Conservation (phyloP, 805 yeast species). For the Kuraishia molischiana region DNA sequence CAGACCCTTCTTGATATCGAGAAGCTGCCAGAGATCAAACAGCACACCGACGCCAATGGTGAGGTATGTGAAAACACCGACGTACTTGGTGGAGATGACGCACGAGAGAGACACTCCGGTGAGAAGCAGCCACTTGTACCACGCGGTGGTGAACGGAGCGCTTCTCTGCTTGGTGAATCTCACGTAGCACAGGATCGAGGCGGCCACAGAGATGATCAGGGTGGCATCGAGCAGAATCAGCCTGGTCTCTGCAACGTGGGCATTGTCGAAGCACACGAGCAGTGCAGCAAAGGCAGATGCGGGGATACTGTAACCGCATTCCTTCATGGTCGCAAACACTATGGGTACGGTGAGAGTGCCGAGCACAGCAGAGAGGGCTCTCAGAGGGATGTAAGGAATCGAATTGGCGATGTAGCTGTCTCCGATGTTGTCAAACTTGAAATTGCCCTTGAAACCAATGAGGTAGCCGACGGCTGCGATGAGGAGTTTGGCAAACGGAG, state of each 20-base stretch:
- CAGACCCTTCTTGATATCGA: slow-evolving; percentile 64
- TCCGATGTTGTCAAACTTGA: slow-evolving; percentile 87
- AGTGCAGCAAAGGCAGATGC: slow-evolving; percentile 72
- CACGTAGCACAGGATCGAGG: slow-evolving; percentile 68
- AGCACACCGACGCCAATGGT: slow-evolving; percentile 83
- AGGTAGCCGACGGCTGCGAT: slow-evolving; percentile 87
- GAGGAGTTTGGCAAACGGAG: slow-evolving; percentile 92
- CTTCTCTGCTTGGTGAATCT: slow-evolving; percentile 65
- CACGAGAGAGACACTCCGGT: slow-evolving; percentile 86
- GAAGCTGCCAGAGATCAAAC: slow-evolving; percentile 79
- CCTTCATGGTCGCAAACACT: slow-evolving; percentile 77
- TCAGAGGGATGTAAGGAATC: slow-evolving; percentile 80
- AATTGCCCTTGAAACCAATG: slow-evolving; percentile 84
- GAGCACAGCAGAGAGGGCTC: slow-evolving; percentile 69
- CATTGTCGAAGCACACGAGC: slow-evolving; percentile 78
- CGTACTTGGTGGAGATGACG: slow-evolving; percentile 93
- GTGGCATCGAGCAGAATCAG: slow-evolving; percentile 90
- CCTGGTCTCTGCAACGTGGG: slow-evolving; percentile 85
- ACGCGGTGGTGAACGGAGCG: slow-evolving; percentile 52
- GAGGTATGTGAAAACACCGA: slow-evolving; percentile 86
- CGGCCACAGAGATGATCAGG: slow-evolving; percentile 72
- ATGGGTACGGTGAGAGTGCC: slow-evolving; percentile 79
- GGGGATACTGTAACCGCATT: slow-evolving; percentile 68
- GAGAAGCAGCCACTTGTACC: slow-evolving; percentile 83
- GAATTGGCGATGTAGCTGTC: slow-evolving; percentile 67